These are phyloP conservation scores for Gentiana macrophylla DNA, from an alignment of 257 asterid species.

Conservation along the genomic window DNA sequence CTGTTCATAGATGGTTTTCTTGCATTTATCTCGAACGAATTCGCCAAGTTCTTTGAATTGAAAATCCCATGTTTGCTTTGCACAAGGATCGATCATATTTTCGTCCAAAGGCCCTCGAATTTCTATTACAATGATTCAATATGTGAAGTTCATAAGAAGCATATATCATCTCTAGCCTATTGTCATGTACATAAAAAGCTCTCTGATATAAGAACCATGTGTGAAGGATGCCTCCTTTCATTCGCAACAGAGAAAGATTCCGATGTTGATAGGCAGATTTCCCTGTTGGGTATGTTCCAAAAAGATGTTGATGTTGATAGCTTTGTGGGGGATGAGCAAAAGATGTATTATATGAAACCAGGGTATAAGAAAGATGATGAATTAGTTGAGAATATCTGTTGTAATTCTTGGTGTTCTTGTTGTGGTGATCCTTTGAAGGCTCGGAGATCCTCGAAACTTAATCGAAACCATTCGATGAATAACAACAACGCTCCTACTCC, in stretches of 20 bases:
- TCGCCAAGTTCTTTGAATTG: slow-evolving; percentile 60
- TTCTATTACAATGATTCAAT: slow-evolving; percentile 66
- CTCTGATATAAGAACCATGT: slow-evolving; percentile 61
- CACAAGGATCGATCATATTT: slow-evolving; percentile 58
- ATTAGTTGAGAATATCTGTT: slow-evolving; percentile 15
- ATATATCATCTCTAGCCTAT: slow-evolving; percentile 69
- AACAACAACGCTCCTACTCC: slow-evolving; percentile 31
- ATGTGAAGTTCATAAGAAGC: slow-evolving; percentile 71
- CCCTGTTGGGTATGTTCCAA: slow-evolving; percentile 56
- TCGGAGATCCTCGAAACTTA: slow-evolving; percentile 29
- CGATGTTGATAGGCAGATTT: slow-evolving; percentile 30
- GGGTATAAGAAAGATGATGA: slow-evolving; percentile 35
- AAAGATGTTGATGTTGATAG: slow-evolving; percentile 32
- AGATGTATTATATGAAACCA: slow-evolving; percentile 3
- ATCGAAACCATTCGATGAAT: slow-evolving; percentile 39
- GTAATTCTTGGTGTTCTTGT: slow-evolving; percentile 44
- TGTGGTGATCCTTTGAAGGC: slow-evolving; percentile 61
- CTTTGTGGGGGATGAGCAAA: slow-evolving; percentile 24
- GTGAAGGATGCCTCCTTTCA: slow-evolving; percentile 69
- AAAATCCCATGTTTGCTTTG: slow-evolving; percentile 73
- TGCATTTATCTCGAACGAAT: slow-evolving; percentile 53
- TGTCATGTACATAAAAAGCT: slow-evolving; percentile 70
- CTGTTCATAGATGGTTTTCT: slow-evolving; percentile 66
- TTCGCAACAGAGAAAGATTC: slow-evolving; percentile 51
- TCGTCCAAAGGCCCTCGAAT: slow-evolving; percentile 33